Conservation (phyloP, 192 early-diverging fungal species). For the Fimicolochytrium jonesii region DNA sequence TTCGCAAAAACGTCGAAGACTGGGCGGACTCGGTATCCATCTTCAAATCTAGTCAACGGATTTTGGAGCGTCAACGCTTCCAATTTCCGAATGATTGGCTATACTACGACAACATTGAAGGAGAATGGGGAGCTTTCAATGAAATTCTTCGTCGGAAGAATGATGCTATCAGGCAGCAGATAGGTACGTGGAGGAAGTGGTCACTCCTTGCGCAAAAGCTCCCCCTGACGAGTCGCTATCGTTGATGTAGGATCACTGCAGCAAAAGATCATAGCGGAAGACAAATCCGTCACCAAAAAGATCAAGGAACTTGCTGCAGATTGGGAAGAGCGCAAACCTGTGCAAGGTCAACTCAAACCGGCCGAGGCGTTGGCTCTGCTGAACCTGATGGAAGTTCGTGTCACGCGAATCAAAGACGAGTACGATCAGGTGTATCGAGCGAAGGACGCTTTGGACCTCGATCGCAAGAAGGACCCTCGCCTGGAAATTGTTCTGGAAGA, state of each 20-base stretch:
- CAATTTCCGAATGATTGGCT: slow-evolving; percentile 95
- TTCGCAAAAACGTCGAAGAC: slow-evolving; percentile 72
- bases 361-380: slow-evolving; percentile 79
- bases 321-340: slow-evolving; percentile 94
- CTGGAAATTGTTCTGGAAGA: slow-evolving; percentile 88
- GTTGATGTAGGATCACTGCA: too few species aligned
- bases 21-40: slow-evolving; percentile 83
- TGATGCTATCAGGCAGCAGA: slow-evolving; percentile 89
- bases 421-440: slow-evolving; percentile 84
- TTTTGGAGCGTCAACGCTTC: slow-evolving; percentile 88
- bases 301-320: slow-evolving; percentile 77
- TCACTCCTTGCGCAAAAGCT: too few species aligned
- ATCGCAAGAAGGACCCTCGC: slow-evolving; percentile 58
- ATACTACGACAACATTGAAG: slow-evolving; percentile 90
- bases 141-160: slow-evolving; percentile 90
- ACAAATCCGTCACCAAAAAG: slow-evolving; percentile 79
- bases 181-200: too few species aligned
- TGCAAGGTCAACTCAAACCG: slow-evolving; percentile 87
- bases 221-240: too few species aligned
- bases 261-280: slow-evolving; percentile 92
- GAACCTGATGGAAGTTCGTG: slow-evolving; percentile 76
- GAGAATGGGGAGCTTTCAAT: slow-evolving; percentile 96
- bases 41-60: slow-evolving; percentile 88
- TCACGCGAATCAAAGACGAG: slow-evolving; percentile 77
- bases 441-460: slow-evolving; percentile 91